A percentile compares a stretch with the other conserved stretches of the same genome.
phyloP scores from a whole-genome alignment of 1,284 basidiomycete genomes.

The Ganoderma meredithae region DNA sequence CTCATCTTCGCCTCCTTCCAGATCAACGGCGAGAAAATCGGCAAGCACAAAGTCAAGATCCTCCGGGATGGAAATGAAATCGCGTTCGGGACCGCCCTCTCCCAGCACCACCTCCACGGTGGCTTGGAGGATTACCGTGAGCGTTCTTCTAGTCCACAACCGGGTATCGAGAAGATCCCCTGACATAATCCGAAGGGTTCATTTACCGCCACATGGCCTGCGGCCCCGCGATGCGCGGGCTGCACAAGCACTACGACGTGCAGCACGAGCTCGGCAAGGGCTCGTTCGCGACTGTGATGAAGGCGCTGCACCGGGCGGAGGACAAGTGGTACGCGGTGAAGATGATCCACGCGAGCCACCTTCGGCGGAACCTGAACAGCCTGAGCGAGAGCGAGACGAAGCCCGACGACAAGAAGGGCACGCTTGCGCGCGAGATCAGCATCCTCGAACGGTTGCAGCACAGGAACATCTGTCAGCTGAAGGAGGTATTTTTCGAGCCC shows the following conservation, averaged over 20 bases:
- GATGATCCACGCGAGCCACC: slow-evolving; percentile 66
- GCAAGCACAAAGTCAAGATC: slow-evolving; percentile 61
- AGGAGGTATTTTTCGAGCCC: slow-evolving; percentile 76
- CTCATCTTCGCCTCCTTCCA: slow-evolving; percentile 39
- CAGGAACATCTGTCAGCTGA: slow-evolving; percentile 82
- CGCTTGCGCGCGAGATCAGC: slow-evolving; percentile 77
- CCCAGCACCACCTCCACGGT: slow-evolving; percentile 51
- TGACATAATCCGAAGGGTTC: slow-evolving; percentile 46
- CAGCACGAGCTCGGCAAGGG: slow-evolving; percentile 77
- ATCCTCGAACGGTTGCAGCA: slow-evolving; percentile 82
- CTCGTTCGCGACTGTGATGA: slow-evolving; percentile 82
- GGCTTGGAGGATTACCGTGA: slow-evolving; percentile 67
- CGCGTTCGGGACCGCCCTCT: slow-evolving; percentile 66
- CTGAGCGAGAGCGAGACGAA: slow-evolving; percentile 19
- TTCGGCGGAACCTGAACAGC: slow-evolving; percentile 33
- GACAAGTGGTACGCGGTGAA: slow-evolving; percentile 79
- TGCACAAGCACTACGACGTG: slow-evolving; percentile 72
- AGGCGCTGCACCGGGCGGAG: slow-evolving; percentile 65
- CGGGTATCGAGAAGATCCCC: not conserved
- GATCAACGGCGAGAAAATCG: slow-evolving; percentile 78
- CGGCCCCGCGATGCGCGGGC: slow-evolving; percentile 54
- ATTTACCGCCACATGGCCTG: slow-evolving; percentile 61
- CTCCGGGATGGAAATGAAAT: slow-evolving; percentile 85
- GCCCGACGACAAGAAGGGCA: slow-evolving; percentile 21
- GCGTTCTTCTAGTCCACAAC: slow-evolving; percentile 35